Conservation (phyloP, 345 rosid genomes). For the Viola odorata region DNA sequence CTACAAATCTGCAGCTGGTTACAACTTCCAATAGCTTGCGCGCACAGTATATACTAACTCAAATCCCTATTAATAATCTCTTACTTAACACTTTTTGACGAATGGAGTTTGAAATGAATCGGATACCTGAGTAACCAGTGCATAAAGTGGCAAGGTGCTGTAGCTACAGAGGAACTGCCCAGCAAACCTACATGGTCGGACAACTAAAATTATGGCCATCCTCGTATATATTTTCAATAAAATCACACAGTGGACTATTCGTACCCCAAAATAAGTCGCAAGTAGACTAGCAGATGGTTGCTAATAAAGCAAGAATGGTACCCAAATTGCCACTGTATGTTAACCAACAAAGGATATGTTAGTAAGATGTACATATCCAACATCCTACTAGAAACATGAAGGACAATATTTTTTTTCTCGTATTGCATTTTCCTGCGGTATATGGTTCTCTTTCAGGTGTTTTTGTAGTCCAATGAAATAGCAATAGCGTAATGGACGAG, state of each 20-base stretch:
- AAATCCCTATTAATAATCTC: no score
- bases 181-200: conserved; percentile 44
- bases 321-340: conserved; percentile 91
- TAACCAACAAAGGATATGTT: conserved; percentile 12
- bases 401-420: background rate
- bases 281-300: conserved; percentile 64
- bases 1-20: no score
- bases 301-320: conserved; percentile 82
- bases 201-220: conserved; percentile 5
- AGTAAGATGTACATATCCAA: conserved; percentile 8
- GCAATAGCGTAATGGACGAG: conserved; percentile 18
- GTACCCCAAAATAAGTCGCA: conserved; percentile 81
- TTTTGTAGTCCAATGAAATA: no score
- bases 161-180: conserved; percentile 95
- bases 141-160: conserved; percentile 93
- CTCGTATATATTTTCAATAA: conserved; percentile 1
- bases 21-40: no score
- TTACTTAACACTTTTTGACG: no score
- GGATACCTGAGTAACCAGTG: conserved; percentile 80
- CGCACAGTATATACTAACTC: no score
- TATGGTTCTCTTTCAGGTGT: background rate
- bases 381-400: background rate
- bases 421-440: background rate
- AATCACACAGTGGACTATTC: background rate
- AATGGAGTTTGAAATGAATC: background rate